phyloP scores from a whole-genome alignment of 768 basidiomycete genomes.

The Sarcodon aspratus region DNA sequence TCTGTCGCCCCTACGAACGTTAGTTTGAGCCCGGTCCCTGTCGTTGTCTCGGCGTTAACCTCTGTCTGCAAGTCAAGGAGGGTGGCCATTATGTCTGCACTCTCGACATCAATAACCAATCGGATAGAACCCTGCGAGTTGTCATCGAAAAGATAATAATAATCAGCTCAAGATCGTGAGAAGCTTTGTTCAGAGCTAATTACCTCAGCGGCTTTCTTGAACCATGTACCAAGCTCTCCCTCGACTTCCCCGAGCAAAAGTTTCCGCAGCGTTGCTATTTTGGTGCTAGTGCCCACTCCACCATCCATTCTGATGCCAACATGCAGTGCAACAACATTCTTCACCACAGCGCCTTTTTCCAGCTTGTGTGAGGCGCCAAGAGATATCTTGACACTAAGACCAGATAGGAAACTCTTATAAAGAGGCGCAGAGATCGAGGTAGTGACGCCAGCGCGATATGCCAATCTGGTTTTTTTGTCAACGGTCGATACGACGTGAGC shows the following conservation, averaged over 20 bases:
- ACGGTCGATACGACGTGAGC: not conserved
- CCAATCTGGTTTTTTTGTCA: conserved; percentile 20
- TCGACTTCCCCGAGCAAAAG: conserved; percentile 34
- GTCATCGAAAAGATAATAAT: not conserved
- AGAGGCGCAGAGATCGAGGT: conserved; percentile 26
- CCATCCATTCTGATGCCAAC: conserved; percentile 30
- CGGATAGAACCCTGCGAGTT: conserved; percentile 39
- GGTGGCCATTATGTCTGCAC: conserved; percentile 67
- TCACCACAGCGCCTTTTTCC: conserved; percentile 28
- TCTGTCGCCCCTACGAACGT: conserved; percentile 54
- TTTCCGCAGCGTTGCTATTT: conserved; percentile 61
- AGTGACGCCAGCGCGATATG: conserved; percentile 36
- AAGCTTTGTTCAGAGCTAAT: not conserved
- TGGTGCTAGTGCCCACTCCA: conserved; percentile 56
- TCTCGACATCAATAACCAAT: conserved; percentile 56
- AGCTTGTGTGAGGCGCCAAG: conserved; percentile 29
- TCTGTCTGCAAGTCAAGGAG: conserved; percentile 50
- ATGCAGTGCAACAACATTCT: conserved; percentile 28
- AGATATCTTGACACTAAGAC: conserved; percentile 30
- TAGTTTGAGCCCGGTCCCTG: conserved; percentile 14
- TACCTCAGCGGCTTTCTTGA: conserved; percentile 21
- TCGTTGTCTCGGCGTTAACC: conserved; percentile 24
- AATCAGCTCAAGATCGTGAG: not conserved
- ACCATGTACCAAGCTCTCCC: conserved; percentile 18
- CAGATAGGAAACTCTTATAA: conserved; percentile 19